Base-by-base conservation (phyloP, 148 eudicot genomes). In the Silene conica region DNA sequence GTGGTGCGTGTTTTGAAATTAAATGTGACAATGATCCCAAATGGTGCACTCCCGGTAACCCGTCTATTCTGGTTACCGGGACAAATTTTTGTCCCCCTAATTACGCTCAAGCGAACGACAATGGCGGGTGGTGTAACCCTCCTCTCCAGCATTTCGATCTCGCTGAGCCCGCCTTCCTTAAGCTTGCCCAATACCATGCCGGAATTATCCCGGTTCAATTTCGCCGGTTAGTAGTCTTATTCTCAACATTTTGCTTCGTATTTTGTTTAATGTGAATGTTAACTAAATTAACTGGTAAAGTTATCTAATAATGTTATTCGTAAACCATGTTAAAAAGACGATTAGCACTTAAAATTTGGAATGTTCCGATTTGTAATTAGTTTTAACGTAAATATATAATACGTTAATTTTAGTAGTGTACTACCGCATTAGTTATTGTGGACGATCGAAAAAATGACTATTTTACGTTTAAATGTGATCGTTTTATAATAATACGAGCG, bases 101-200 rank as follows among this genome's bases (percentile, higher is more conserved):
- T 80, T 76, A 70, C 31, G 88, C 82, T 13, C 62, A 74, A 9
- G 63, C 88, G 1, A 85, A 62, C 28, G 74, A 85, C 60, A 63
- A 59, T 19, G 88, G 88, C 19, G 88, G 88, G 5, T 85, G 88
- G 88, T 85, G 88, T 67, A 85, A 85, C 68, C 85, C 88, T 76
- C 88, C 88, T 3, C 80, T 63, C 48, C 71, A 80, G 34, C 88
- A 85, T 48, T 85, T 85, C 26, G 88, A 82, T 57, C 82, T 85
- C 20, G 81, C 87, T 3, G 64, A 77, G 70, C 87, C 85, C 2
- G 58, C 60, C 1, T 85, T 85, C 69, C 70, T 72, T 48, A 74
- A 81, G 63, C 82, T 85, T 0, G 87, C 87, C 22, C 79, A 85
- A 15, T 82, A 77, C 56, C 57, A 45, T 25, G 85, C 88, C 2